These are phyloP conservation scores for Karstenula rhodostoma DNA, from an alignment of 2,329 filamentous ascomycete genomes.

Conservation along the genomic window DNA sequence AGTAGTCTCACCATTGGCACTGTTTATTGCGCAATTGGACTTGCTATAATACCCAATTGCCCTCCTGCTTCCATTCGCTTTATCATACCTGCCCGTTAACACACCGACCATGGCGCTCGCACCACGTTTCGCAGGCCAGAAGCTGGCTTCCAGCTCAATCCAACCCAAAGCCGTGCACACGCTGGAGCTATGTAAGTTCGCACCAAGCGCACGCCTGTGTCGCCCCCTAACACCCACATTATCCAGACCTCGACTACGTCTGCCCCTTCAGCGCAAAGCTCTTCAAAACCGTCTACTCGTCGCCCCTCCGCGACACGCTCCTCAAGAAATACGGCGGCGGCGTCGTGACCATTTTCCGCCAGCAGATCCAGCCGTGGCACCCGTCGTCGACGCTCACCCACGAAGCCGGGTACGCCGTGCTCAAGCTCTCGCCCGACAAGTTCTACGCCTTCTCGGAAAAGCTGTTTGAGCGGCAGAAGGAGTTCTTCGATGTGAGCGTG, in stretches of 20 bases:
- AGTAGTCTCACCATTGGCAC: constrained; percentile 23
- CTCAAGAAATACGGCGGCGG: constrained; percentile 67
- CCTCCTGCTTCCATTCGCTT: background rate
- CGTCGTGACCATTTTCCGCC: constrained; percentile 83
- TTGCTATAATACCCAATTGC: background rate
- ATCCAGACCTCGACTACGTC: constrained; percentile 83
- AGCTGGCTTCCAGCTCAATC: constrained; percentile 60
- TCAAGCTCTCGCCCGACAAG: constrained; percentile 71
- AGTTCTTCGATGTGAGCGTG: constrained; percentile 85
- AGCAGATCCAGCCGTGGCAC: constrained; percentile 95
- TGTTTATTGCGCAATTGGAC: constrained; percentile 22
- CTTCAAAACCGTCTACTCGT: constrained; percentile 77
- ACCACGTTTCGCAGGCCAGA: constrained; percentile 79
- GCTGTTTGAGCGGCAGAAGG: constrained; percentile 73
- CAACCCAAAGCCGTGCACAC: constrained; percentile 59
- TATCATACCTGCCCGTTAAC: background rate
- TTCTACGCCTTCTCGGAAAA: constrained; percentile 82
- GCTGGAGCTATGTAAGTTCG: constrained; percentile 59
- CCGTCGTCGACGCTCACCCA: constrained; percentile 75
- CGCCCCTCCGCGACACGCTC: constrained; percentile 70
- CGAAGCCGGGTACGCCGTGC: constrained; percentile 84
- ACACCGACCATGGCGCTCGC: constrained; percentile 71
- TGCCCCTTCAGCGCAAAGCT: constrained; percentile 80
- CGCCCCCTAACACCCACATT: background rate
- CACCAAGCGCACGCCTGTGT: background rate